phyloP scores from a whole-genome alignment of 805 yeast species.

The Metschnikowia lunata region DNA sequence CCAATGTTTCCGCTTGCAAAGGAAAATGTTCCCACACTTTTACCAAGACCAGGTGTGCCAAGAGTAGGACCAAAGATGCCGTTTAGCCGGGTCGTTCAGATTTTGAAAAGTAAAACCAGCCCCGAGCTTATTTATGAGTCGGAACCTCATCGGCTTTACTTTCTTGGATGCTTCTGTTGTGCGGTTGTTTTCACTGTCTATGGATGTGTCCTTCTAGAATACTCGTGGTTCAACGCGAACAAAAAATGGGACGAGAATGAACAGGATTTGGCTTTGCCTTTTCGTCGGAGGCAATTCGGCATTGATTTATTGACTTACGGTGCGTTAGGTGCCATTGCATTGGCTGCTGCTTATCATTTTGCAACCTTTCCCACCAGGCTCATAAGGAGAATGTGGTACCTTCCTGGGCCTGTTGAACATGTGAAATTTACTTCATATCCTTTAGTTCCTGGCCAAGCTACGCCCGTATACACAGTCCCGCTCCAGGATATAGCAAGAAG shows the following conservation, averaged over 20 bases:
- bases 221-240: conserved; percentile 49
- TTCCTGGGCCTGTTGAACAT: conserved; percentile 57
- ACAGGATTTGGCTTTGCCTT: conserved; percentile 40
- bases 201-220: conserved; percentile 56
- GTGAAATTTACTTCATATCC: conserved; percentile 73
- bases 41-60: conserved; percentile 78
- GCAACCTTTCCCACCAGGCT: conserved; percentile 60
- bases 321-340: conserved; percentile 24
- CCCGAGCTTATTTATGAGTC: conserved; percentile 80
- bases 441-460: conserved; percentile 65
- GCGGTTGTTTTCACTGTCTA: conserved; percentile 69
- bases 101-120: conserved; percentile 47
- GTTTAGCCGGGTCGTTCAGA: conserved; percentile 58
- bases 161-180: conserved; percentile 61
- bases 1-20: conserved; percentile 65
- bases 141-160: conserved; percentile 77
- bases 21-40: conserved; percentile 58
- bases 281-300: conserved; percentile 39
- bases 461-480: conserved; percentile 71
- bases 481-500: conserved; percentile 51
- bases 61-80: conserved; percentile 54
- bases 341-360: conserved; percentile 27
- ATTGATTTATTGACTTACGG: conserved; percentile 27
- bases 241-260: conserved; percentile 51
- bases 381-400: conserved; percentile 70